Base-by-base conservation (phyloP, 805 yeast genomes). In the Brettanomyces anomalus region DNA sequence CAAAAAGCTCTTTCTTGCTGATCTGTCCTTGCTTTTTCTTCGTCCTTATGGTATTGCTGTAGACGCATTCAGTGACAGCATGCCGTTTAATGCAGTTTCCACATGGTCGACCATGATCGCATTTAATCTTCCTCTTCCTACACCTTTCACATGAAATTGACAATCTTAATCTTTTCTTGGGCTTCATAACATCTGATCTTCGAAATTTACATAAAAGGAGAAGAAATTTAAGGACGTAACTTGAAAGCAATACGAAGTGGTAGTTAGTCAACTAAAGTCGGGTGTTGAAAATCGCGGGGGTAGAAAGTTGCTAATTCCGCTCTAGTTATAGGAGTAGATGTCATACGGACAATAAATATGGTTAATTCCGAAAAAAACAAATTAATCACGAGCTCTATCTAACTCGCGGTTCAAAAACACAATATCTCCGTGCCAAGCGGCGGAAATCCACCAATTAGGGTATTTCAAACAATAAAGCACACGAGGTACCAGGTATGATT, bases 141-240 rank as follows among this genome's bases (percentile, higher is more conserved):
- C 73, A 68, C 6, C 60, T 56, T 17, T 57, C 61, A 47, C 73
- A 68, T 0, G 72, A 70, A 0, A 66, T 65, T 20, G 77, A 76
- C 6, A 71, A 62, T 44, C 78, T 64, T 38, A 63, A 61, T 40
- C 78, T 60, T 5, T 16, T 35, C 8, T 15, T 19, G 6, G 37
- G 19, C 20, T 15, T 35, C n/a, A n/a, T 32, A 7, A 32, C 34
- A n/a, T 24, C 10, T 24, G 28, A 24, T 24, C 6, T 11, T n/a
- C n/a, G n/a, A n/a, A n/a, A n/a, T n/a, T n/a, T n/a, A n/a, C n/a
- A n/a, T n/a, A n/a, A n/a, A n/a, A n/a, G 32, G 32, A 28, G 14
- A 28, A 10, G 14, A 28, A 28, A 28, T 28, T 10, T 28, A 14
- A 10, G 10, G 14, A 10, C 32, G 10, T 14, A 10, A 28, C 32